phyloP scores from a whole-genome alignment of 352 stramenopile species.

The Pythium aphanidermatum region DNA sequence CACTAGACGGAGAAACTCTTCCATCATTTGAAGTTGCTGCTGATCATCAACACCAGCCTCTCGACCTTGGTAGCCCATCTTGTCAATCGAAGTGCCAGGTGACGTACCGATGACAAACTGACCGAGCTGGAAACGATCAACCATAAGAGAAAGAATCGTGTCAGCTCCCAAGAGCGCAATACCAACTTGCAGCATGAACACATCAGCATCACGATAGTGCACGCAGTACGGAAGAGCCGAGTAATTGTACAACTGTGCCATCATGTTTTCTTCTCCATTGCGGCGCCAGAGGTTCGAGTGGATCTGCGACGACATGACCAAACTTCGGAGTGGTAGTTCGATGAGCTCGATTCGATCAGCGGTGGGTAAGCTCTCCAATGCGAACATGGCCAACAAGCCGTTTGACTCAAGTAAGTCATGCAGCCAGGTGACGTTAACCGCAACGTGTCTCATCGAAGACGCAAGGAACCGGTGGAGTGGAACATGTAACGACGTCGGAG shows the following conservation, averaged over 20 bases:
- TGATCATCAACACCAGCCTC: conserved; percentile 64
- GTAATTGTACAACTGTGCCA: conserved; percentile 88
- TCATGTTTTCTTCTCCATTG: conserved; percentile 88
- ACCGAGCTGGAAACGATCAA: conserved; percentile 75
- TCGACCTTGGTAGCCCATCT: conserved; percentile 39
- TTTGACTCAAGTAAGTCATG: conserved; percentile 36
- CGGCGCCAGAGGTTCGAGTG: conserved; percentile 83
- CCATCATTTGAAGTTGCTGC: conserved; percentile 71
- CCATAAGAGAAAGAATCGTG: conserved; percentile 50
- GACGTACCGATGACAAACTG: conserved; percentile 44
- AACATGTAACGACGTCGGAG: conserved; percentile 71
- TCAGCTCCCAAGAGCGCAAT: conserved; percentile 62
- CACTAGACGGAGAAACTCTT: conserved; percentile 77
- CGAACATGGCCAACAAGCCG: conserved; percentile 46
- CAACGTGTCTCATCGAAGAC: conserved; percentile 62
- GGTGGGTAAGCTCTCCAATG: conserved; percentile 38
- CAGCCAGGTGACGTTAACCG: conserved; percentile 50
- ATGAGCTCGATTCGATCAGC: conserved; percentile 57
- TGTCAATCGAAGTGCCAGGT: conserved; percentile 1
- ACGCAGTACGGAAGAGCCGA: conserved; percentile 83
- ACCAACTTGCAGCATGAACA: conserved; percentile 73
- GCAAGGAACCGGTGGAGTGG: conserved; percentile 78
- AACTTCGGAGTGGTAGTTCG: conserved; percentile 70
- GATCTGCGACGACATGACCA: conserved; percentile 86
- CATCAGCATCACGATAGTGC: conserved; percentile 78